Evolutionary conservation across 208 protist species (phyloP), one percentile per base, ranked within the genome.

Genomic region (Crithidia expoeki): DNA sequence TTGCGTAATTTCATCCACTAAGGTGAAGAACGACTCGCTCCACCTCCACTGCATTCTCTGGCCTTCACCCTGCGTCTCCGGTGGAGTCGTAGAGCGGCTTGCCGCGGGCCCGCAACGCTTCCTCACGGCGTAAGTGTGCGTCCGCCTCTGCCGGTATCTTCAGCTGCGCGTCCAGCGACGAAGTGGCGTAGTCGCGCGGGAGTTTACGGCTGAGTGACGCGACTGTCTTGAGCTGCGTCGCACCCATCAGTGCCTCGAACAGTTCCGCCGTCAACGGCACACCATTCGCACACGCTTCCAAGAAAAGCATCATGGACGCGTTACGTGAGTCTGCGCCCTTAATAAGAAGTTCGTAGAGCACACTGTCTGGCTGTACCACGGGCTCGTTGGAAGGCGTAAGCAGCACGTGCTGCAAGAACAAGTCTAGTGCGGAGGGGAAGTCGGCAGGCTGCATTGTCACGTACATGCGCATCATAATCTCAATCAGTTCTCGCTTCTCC

Each of bases 401-500:
- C 23, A 92, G 34, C 30, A 96, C 86, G 60, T 96, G 92, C 38
- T 88, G 79, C 19, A 85, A 42, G 68, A 94, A 96, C 14, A 92
- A 21, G 42, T 81, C 36, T 40, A 91, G 40, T 2, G 87, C 75
- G 32, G 87, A 92, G 28, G 85, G 63, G 47, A 84, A 94, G 75
- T 96, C 92, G 6, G 83, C 49, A 11, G 84, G 78, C 9, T 82
- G 62, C 53, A 94, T 73, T 0, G 89, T 92, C 5, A 81, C 80
- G 81, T 94, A 93, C 92, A 96, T 94, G 38, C 89, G 84, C 76
- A 96, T 86, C 85, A 94, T 89, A 59, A 96, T 94, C 47, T 93
- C 89, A 33, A 96, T 73, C 55, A 96, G 69, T 72, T 96, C 87
- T 0, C 85, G 72, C 72, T 93, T 93, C 69, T 94, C 75, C 30